Evolutionary conservation across 441 rosid genomes (phyloP), one percentile per base, ranked within the genome.

Genomic region (Gossypium trilobum): DNA sequence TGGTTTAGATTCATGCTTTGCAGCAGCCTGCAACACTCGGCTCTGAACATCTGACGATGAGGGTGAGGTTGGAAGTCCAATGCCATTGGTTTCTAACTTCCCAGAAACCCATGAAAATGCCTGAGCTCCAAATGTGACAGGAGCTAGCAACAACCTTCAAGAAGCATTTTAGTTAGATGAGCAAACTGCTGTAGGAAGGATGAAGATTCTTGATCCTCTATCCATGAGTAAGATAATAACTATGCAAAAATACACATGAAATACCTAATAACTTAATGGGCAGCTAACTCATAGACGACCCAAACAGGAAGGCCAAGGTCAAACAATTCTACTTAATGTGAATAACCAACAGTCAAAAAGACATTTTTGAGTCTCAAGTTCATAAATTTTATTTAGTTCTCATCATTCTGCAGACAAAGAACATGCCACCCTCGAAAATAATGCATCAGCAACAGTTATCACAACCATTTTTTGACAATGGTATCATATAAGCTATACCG

Each of bases 21-120:
- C 97, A 22, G 97, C 97, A 72, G 97, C 99, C 77, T 91, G 83
- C 78, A 91, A 79, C 68, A 92, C 99, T 44, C 99, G 85, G 79
- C 79, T 91, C 79, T 87, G 95, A 62, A 95, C 92, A 71, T 88
- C 96, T 46, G 76, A 75, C 20, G 99, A 91, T 51, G 97, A 95
- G 75, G 99, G 99, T 23, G 98, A 91, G 1, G 98, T 95, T 16
- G 98, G 93, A 33, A 92, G 91, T 66, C 97, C 89, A 22, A 81
- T 75, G 70, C 97, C 79, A 8, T 88, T 91, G 62, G 86, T 89
- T 74, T 95, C 99, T 55, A 95, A 68, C 76, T 91, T 95, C 36
- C 89, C 96, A 31, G 91, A 89, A 52, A 82, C 90, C 99, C 96
- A 87, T 71, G 98, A 86, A 82, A 92, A 73, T 71, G 98, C 93